phyloP scores from a whole-genome alignment of 192 early-diverging fungal species.

The Obelidium mucronatum region DNA sequence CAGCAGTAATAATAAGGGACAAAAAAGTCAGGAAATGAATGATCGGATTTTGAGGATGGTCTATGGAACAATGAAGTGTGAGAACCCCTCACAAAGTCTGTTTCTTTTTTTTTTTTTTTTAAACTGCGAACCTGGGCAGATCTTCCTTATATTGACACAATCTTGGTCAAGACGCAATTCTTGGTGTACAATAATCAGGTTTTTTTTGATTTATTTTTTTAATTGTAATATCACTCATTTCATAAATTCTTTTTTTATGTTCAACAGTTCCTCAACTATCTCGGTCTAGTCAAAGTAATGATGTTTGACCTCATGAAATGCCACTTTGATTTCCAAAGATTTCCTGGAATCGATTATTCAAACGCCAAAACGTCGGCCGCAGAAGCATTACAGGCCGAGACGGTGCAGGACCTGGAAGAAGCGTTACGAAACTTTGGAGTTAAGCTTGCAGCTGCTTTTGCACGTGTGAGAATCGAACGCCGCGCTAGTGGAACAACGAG shows the following conservation, averaged over 20 bases:
- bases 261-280: slow-evolving; percentile 58
- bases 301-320: slow-evolving; percentile 64
- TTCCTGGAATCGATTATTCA: slow-evolving; percentile 49
- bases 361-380: slow-evolving; percentile 18
- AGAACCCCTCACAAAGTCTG: not conserved
- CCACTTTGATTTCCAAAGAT: slow-evolving; percentile 55
- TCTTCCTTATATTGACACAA: slow-evolving; percentile 60
- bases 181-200: slow-evolving; percentile 66
- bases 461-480: slow-evolving; percentile 56
- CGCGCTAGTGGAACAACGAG: slow-evolving; percentile 48
- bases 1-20: not conserved
- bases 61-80: slow-evolving; percentile 68
- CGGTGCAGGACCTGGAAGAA: slow-evolving; percentile 48
- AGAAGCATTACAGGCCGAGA: slow-evolving; percentile 36
- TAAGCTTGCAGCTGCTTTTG: slow-evolving; percentile 62
- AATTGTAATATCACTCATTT: not conserved
- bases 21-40: slow-evolving; percentile 42
- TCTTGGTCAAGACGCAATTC: slow-evolving; percentile 65
- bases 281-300: slow-evolving; percentile 58
- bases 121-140: slow-evolving; percentile 38
- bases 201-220: not conserved
- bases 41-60: slow-evolving; percentile 60
- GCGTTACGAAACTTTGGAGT: slow-evolving; percentile 42
- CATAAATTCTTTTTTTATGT: slow-evolving; percentile 19
- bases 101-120: not conserved